Evolutionary conservation across 257 asterid genomes (phyloP).

Genomic region (Knoxia roxburghii): DNA sequence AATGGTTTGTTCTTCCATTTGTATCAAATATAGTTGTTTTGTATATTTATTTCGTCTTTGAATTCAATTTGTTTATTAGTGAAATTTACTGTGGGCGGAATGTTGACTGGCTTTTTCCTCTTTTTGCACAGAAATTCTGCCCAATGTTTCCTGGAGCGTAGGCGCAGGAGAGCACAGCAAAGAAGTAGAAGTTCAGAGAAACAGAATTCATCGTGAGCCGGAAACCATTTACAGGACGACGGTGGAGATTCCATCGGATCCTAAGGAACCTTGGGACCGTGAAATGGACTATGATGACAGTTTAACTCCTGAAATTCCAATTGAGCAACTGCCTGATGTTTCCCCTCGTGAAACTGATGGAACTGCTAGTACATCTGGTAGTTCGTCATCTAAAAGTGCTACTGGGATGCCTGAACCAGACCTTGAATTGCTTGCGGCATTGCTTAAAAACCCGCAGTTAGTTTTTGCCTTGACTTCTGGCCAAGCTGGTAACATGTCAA

Average conservation of each 20-base stretch:
- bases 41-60: neutral
- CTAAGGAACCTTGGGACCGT: slow-evolving; percentile 94
- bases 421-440: slow-evolving; percentile 73
- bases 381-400: slow-evolving; percentile 34
- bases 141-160: slow-evolving; percentile 50
- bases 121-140: slow-evolving; percentile 55
- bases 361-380: slow-evolving; percentile 26
- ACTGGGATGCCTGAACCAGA: slow-evolving; percentile 63
- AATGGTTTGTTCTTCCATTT: neutral
- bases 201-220: slow-evolving; percentile 70
- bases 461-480: slow-evolving; percentile 90
- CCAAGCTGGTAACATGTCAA: slow-evolving; percentile 61
- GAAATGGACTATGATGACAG: slow-evolving; percentile 93
- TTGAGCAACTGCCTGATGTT: slow-evolving; percentile 70
- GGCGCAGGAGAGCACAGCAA: slow-evolving; percentile 67
- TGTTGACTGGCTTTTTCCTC: slow-evolving; percentile 10
- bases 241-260: slow-evolving; percentile 73
- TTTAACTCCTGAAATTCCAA: slow-evolving; percentile 67
- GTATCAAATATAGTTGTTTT: neutral
- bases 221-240: slow-evolving; percentile 55
- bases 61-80: neutral
- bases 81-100: neutral
- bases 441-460: slow-evolving; percentile 80
- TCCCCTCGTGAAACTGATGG: slow-evolving; percentile 17
- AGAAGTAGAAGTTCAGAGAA: slow-evolving; percentile 86